These are phyloP conservation scores for slime mould (Dictyostelium discoideum) DNA, from an alignment of 78 protist genomes.

Conservation along the genomic window DNA sequence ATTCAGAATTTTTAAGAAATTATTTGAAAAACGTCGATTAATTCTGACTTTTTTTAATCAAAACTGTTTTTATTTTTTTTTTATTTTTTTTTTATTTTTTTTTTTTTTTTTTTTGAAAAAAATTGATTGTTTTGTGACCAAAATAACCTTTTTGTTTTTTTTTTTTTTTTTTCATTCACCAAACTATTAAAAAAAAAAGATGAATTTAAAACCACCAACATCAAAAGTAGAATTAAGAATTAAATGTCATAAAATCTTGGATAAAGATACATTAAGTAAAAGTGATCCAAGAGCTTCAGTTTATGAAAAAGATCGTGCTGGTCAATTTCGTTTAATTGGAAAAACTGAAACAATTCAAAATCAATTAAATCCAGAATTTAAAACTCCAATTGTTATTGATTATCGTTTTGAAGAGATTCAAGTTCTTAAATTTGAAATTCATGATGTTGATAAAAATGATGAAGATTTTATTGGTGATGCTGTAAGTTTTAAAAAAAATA, in stretches of 20 bases:
- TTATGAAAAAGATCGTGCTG: neutral
- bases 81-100: neutral
- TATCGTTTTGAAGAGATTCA: conserved; percentile 83
- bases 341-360: conserved; percentile 64
- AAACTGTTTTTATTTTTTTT: neutral
- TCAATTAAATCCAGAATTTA: conserved; percentile 61
- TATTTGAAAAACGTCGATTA: no score
- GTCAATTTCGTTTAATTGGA: conserved; percentile 12
- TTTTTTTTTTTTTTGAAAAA: no score
- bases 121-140: no score
- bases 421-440: conserved; percentile 21
- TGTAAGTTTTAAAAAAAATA: neutral
- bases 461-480: conserved; percentile 60
- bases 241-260: conserved; percentile 12
- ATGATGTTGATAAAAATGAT: conserved; percentile 74
- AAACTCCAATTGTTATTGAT: conserved; percentile 24
- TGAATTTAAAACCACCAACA: conserved; percentile 33
- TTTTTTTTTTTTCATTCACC: neutral
- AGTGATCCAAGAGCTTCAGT: neutral
- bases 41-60: no score
- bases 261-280: conserved; percentile 8
- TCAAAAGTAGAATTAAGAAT: conserved; percentile 60
- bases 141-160: neutral
- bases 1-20: neutral
- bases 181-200: neutral